phyloP scores from a whole-genome alignment of 805 yeast genomes.

The Blastobotrys americana region DNA sequence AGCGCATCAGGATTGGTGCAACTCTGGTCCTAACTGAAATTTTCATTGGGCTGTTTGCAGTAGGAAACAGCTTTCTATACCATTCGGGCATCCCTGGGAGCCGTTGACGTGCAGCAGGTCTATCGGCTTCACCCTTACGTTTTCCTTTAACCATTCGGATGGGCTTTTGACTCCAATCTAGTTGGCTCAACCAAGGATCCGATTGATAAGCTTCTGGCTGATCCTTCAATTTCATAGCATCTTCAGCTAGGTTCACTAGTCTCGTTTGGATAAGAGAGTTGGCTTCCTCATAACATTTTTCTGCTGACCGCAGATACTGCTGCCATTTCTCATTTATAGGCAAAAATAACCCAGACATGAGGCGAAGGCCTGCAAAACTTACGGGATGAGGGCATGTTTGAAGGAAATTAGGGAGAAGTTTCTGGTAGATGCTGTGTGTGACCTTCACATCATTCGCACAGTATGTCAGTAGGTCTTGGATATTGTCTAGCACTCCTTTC shows the following conservation, averaged over 20 bases:
- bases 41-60: slow-evolving; percentile 39
- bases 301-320: slow-evolving; percentile 61
- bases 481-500: slow-evolving; percentile 45
- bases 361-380: slow-evolving; percentile 77
- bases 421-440: slow-evolving; percentile 62
- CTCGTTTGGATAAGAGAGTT: slow-evolving; percentile 49
- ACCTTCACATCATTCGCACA: slow-evolving; percentile 80
- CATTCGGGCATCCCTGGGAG: slow-evolving; percentile 90
- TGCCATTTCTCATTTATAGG: slow-evolving; percentile 77
- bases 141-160: slow-evolving; percentile 61
- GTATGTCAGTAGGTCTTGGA: slow-evolving; percentile 59
- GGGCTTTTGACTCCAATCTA: slow-evolving; percentile 76
- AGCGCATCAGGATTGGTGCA: slow-evolving; percentile 65
- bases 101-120: slow-evolving; percentile 53
- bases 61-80: slow-evolving; percentile 58
- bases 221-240: slow-evolving; percentile 43
- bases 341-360: slow-evolving; percentile 62
- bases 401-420: slow-evolving; percentile 62
- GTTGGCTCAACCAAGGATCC: slow-evolving; percentile 88
- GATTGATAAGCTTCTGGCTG: slow-evolving; percentile 36
- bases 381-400: slow-evolving; percentile 85
- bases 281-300: slow-evolving; percentile 53
- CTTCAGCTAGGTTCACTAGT: slow-evolving; percentile 52
- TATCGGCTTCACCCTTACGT: slow-evolving; percentile 38
- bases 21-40: slow-evolving; percentile 67